Base-by-base conservation (phyloP, 805 yeast species). In the Starmerella floris region DNA sequence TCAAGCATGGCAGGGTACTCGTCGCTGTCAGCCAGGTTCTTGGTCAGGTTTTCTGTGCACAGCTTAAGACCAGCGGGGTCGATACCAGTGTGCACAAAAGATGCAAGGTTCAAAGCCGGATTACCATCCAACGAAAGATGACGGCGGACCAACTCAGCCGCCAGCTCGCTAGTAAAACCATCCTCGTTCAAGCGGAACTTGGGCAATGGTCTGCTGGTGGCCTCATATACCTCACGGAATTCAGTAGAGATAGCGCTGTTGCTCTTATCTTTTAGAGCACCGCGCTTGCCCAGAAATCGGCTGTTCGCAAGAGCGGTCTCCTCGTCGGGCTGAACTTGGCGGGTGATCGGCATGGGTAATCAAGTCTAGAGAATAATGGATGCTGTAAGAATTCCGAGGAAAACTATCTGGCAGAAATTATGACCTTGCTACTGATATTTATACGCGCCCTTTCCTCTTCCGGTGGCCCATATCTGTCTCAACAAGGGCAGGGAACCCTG, bases 11-110 rank as follows among this genome's bases (percentile, higher is more conserved):
- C 79, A 9, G 96, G 95, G 60, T 85, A 85, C 66, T 85, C 96
- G 59, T 87, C 95, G 53, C 79, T 79, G 62, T 85, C 96, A 8
- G 95, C 95, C 55, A 85, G 67, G 61, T 85, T 85, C 68, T 87
- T 85, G 52, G 82, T 77, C 46, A 84, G 54, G 60, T 85, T 85
- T 59, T 82, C 87, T 22, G 59, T 37, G 42, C 78, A 70, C 51
- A 85, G 68, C 49, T 66, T 65, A 17, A 62, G 61, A 3, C 79
- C 74, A 17, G 61, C 60, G n/a, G 66, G 72, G 42, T 74, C 74
- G 20, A 78, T 57, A 50, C 66, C 70, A 6, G 94, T 85, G 63
- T 82, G 83, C 50, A 85, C 96, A 58, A 85, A 85, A 25, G 88
- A 78, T 3, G 96, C 96, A 59, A 85, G 62, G 59, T 87, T 85